These are phyloP conservation scores for Tilletiaria anomala DNA, from an alignment of 1,284 basidiomycete species.

Conservation along the genomic window DNA sequence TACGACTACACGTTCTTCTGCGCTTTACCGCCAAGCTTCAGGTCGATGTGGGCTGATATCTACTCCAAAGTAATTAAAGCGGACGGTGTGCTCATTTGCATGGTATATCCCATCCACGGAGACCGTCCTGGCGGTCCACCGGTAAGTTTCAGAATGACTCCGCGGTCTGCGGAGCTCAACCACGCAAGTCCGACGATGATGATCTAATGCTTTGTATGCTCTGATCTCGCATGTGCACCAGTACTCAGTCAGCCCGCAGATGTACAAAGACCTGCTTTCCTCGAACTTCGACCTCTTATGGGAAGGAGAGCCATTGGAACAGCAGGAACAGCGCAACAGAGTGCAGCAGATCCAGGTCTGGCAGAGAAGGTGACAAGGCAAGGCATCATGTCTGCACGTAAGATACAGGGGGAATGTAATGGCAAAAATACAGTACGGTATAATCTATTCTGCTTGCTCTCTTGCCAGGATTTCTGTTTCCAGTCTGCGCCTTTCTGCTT, in stretches of 20 bases:
- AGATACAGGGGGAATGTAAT: no score
- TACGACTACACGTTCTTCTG: conserved; percentile 31
- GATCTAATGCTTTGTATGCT: no score
- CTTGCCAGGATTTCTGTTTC: no score
- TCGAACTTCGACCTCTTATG: background rate
- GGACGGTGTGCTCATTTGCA: conserved; percentile 13
- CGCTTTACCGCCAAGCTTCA: conserved; percentile 17
- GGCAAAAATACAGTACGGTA: no score
- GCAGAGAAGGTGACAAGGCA: conserved; percentile 1
- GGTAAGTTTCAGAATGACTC: background rate
- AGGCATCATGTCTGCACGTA: no score
- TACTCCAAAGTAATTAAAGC: conserved; percentile 13
- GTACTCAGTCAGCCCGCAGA: background rate
- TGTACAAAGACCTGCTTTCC: conserved; percentile 2
- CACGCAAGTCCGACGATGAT: no score
- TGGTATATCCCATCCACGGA: conserved; percentile 24
- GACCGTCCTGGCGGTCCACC: conserved; percentile 19
- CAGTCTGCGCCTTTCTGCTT: no score
- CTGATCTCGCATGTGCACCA: background rate
- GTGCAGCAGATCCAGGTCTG: conserved; percentile 1
- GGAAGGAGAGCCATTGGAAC: conserved; percentile 1
- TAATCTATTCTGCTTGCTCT: no score
- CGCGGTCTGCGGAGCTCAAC: no score
- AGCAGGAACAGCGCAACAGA: background rate
- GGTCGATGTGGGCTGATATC: conserved; percentile 15